phyloP scores from a whole-genome alignment of 2,329 filamentous ascomycete genomes.

The Penicillium sp. region DNA sequence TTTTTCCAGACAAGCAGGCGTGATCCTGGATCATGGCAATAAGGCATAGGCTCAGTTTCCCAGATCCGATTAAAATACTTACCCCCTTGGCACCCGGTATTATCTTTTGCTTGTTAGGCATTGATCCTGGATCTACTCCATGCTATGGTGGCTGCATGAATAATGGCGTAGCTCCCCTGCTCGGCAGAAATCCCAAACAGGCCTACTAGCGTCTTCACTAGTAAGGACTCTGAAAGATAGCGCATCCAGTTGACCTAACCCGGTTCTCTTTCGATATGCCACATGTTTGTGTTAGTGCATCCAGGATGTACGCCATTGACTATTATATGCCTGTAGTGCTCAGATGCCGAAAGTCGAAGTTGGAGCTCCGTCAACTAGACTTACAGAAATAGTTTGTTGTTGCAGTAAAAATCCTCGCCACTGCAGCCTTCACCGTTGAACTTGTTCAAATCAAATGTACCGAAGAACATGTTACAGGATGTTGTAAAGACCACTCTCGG shows the following conservation, averaged over 20 bases:
- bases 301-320: no score
- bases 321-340: no score
- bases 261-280: no score
- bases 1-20: slow-evolving; percentile 9
- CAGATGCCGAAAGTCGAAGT: no score
- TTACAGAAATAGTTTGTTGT: slow-evolving; percentile 12
- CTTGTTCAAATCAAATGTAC: slow-evolving; percentile 5
- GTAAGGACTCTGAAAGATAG: no score
- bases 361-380: no score
- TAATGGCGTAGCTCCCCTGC: slow-evolving; percentile 15
- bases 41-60: slow-evolving; percentile 7
- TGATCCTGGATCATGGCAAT: slow-evolving; percentile 1
- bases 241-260: slow-evolving; percentile 4
- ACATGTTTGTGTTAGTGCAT: no score
- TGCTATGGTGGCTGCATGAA: slow-evolving; percentile 11
- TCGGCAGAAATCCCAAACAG: neutral
- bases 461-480: slow-evolving; percentile 10
- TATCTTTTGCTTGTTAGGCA: neutral
- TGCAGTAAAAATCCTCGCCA: slow-evolving; percentile 2
- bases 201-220: no score
- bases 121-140: slow-evolving; percentile 10
- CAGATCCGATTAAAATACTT: slow-evolving; percentile 18
- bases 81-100: slow-evolving; percentile 7
- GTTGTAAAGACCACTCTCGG: slow-evolving; percentile 16
- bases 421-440: neutral